Base-by-base conservation (phyloP, 2,329 filamentous ascomycete species). In the Paraconiothyrium sp. region DNA sequence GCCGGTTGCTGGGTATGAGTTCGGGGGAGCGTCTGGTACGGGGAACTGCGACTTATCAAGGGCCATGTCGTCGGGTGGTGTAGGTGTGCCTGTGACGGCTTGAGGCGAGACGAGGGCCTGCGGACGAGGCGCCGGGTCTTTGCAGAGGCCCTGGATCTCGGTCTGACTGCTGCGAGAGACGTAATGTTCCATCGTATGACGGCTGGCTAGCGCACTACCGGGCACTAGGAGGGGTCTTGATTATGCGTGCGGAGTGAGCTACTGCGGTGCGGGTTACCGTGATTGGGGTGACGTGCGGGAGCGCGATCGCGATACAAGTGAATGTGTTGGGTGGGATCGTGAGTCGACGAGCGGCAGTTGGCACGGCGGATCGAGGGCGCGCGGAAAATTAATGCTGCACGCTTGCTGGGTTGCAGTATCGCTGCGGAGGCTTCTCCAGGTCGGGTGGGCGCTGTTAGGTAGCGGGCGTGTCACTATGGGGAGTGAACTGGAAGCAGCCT, bases 151-250 rank as follows among this genome's bases (percentile, higher is more conserved):
- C 10, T 69, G 67, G 67, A 76, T 76, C 14, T 68, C 57, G 13
- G 76, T 78, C 59, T 78, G 76, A 39, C 68, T 66, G 55, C 62
- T 61, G 46, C 63, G 63, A 57, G 77, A 70, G 64, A 71, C 69
- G 68, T 77, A 77, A 60, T 64, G 60, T 43, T 67, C 60, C 72
- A 74, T 74, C 13, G 34, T 56, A 58, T 55, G 46, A 57, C 56
- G 35, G 27, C 24, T 41, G 20, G 39, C 16, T 37, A 27, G 3
- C 54, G 47, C 52, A 44, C 39, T 46, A 35, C 39, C 24, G 39
- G 59, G 66, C 60, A 63, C 68, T 73, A 70, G 61, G 63, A 64
- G 63, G 48, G 62, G 39, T 57, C 32, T 14, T 20, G 1, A 20
- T 20, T 44, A 20, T 44, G 44, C 54, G 43, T 9, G 37, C 24